Evolutionary conservation across 2,329 filamentous ascomycete genomes (phyloP).

Genomic region (Pestalotiopsis fici): DNA sequence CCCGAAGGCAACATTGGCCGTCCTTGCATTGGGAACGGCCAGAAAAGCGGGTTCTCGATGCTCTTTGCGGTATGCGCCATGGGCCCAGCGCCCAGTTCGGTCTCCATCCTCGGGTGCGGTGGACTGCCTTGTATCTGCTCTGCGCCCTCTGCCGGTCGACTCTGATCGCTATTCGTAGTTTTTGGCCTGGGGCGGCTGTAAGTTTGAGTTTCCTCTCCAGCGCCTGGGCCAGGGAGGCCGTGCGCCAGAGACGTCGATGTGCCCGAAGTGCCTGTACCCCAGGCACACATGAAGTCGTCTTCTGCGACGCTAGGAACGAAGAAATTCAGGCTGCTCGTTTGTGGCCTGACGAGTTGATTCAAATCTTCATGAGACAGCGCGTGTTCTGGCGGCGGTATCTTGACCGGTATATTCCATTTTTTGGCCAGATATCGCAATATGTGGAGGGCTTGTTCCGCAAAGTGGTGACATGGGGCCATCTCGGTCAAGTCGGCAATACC

Average conservation of each 20-base stretch:
- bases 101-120: conserved; percentile 2
- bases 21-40: conserved; percentile 63
- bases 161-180: not conserved
- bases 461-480: conserved; percentile 63
- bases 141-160: not conserved
- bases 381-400: conserved; percentile 34
- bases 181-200: not conserved
- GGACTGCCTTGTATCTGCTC: conserved; percentile 8
- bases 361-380: conserved; percentile 34
- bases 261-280: conserved; percentile 31
- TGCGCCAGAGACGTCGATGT: not conserved
- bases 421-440: conserved; percentile 59
- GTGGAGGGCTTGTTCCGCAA: conserved; percentile 61
- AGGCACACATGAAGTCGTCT: conserved; percentile 49
- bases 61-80: conserved; percentile 29
- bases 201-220: not conserved
- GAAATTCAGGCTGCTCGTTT: conserved; percentile 57
- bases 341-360: conserved; percentile 44
- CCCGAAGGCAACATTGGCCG: conserved; percentile 53
- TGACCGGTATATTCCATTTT: conserved; percentile 60
- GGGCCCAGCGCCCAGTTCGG: conserved; percentile 14
- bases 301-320: conserved; percentile 52
- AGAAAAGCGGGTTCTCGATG: conserved; percentile 57
- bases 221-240: not conserved
- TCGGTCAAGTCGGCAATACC: conserved; percentile 60